Evolutionary conservation across 768 basidiomycete genomes (phyloP), one percentile per base, ranked within the genome.

Genomic region (Calvatia gigantea): DNA sequence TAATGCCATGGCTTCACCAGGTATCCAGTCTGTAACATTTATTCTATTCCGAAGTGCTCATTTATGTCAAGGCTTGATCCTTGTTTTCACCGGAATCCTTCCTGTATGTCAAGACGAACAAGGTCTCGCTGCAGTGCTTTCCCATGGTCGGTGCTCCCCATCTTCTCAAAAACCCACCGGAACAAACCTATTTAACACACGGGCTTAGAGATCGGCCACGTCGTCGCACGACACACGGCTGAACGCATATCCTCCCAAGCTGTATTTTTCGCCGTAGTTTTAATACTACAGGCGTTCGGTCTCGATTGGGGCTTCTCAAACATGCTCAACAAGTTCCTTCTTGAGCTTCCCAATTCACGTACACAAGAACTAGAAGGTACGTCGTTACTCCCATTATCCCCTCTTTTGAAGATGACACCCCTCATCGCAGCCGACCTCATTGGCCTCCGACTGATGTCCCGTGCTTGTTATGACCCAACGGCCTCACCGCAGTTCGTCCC

Each of bases 11-110:
- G 90, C 89, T 6, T 70, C 77, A 2, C 87, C 86, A 48, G 89
- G 93, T 84, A 27, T 12, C n/a, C 2, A 11, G 4, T 41, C 31
- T 15, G 2, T 28, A 9, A 3, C 9, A 21, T 37, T 53, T 29
- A 19, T 29, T 29, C 23, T 6, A 3, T 15, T 54, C 6, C 41
- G 19, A 2, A 15, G 53, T 29, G 14, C 31, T 31, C 31, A 28
- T 23, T 32, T 29, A 25, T 35, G 58, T 2, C 25, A 62, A 84
- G 89, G 87, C 1, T 78, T 86, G 47, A 85, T 97, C 51, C 79
- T 94, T 29, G 89, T 98, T 8, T 96, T 91, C 64, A 94, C 92
- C 0, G 94, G 94, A 0, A 91, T 97, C 32, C 68, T 97, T 3
- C 91, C 89, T 0, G 71, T 94, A 5, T 86, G 85, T 43, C 74